phyloP scores from a whole-genome alignment of 768 basidiomycete genomes.

The Cyathus striatus region DNA sequence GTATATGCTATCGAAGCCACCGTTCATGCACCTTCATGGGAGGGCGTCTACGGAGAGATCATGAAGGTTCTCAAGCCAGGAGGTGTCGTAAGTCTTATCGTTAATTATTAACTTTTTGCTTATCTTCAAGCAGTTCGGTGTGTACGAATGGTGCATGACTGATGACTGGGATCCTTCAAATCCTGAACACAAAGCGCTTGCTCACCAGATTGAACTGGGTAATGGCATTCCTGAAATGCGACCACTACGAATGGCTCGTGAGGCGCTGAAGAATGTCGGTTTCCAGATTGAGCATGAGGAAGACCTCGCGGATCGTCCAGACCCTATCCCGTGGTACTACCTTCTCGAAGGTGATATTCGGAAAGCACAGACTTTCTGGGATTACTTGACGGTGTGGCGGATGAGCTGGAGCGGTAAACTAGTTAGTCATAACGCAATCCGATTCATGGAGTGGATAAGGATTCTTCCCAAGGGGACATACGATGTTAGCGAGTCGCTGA shows the following conservation, averaged over 20 bases:
- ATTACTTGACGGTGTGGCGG: slow-evolving; percentile 82
- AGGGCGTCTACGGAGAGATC: slow-evolving; percentile 93
- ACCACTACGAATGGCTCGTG: slow-evolving; percentile 57
- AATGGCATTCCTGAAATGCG: slow-evolving; percentile 99
- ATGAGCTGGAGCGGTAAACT: slow-evolving; percentile 85
- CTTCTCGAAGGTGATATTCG: slow-evolving; percentile 89
- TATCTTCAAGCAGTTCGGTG: slow-evolving; percentile 65
- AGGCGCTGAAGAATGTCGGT: slow-evolving; percentile 80
- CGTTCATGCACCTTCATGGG: slow-evolving; percentile 92
- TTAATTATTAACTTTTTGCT: background rate
- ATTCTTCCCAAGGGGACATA: slow-evolving; percentile 89
- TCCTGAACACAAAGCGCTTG: slow-evolving; percentile 84
- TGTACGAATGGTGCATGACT: slow-evolving; percentile 99
- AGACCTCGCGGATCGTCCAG: slow-evolving; percentile 84
- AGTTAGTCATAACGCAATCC: slow-evolving; percentile 76
- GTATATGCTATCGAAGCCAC: slow-evolving; percentile 99
- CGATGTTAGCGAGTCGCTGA: slow-evolving; percentile 85
- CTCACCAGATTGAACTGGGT: slow-evolving; percentile 89
- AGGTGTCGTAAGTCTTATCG: slow-evolving; percentile 66
- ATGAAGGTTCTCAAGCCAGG: slow-evolving; percentile 93
- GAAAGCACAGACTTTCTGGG: slow-evolving; percentile 94
- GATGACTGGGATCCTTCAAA: slow-evolving; percentile 85
- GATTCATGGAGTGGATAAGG: slow-evolving; percentile 71
- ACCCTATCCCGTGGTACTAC: slow-evolving; percentile 88
- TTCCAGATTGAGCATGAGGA: slow-evolving; percentile 89